Base-by-base conservation (phyloP, 306 rosid species). In the Sophora flavescens region DNA sequence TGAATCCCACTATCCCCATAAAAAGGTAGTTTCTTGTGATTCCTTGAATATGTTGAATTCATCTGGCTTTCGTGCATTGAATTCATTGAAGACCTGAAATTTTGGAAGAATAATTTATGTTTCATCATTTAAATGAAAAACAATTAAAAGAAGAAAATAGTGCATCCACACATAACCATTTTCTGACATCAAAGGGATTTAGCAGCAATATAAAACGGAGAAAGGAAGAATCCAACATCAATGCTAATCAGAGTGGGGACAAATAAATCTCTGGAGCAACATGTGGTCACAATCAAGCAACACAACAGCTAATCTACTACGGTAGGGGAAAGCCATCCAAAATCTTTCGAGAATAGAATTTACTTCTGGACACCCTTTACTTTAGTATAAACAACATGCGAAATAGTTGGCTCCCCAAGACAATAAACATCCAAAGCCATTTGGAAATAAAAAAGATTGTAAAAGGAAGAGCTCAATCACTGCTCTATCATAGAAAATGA, bases 61-160 rank as follows among this genome's bases (percentile, higher is more conserved):
- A 66, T 90, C 97, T 0, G 97, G 98, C 81, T 95, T 95, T 48
- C 96, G 84, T 9, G 98, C 97, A 79, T 92, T 95, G 76, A 95
- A 92, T 81, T 95, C 99, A 18, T 95, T 95, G 44, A 92, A 95
- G 44, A 95, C 61, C 97, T 95, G 93, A 72, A 68, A 58, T 71
- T 68, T 52, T 18, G 15, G 63, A 65, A 12, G 71, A 50, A 80
- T 53, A 77, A 30, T 65, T 69, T 33, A 58, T 54, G 7, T 70
- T 18, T 47, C 62, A 75, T 74, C 35, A 70, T 70, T 70, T 51
- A 48, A 36, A 67, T 62, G 57, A 44, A 33, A 68, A 30, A 30
- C 32, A 30, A 61, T 6, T 1, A 16, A 30, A 68, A 69, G 12
- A 42, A 62, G 16, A 17, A 42, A 62, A 54, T 3, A 75, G 64